Conservation (phyloP, 371 early-diverging fungal genomes). For the Capillidium heterosporum region DNA sequence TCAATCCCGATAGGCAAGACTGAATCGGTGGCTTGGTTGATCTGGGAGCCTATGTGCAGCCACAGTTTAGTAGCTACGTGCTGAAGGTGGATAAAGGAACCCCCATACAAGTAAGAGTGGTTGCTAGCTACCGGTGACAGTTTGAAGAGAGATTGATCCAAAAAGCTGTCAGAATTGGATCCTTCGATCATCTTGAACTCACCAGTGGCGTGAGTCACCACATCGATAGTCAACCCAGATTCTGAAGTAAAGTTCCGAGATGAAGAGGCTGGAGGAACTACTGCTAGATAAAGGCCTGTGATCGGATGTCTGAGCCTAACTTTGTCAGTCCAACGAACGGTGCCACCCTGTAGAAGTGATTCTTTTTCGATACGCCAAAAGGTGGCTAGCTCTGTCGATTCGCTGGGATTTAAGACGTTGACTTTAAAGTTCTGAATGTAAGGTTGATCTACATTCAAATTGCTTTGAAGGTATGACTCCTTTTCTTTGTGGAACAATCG, state of each 20-base stretch:
- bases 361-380: conserved; percentile 31
- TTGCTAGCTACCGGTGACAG: conserved; percentile 14
- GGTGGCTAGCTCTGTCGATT: conserved; percentile 23
- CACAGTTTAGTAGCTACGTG: conserved; percentile 27
- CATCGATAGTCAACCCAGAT: conserved; percentile 19
- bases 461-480: conserved; percentile 23
- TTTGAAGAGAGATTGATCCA: conserved; percentile 20
- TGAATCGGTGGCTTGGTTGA: conserved; percentile 1
- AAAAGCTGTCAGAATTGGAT: background rate
- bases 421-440: conserved; percentile 19
- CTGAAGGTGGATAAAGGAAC: conserved; percentile 21
- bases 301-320: conserved; percentile 24
- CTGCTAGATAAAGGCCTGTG: conserved; percentile 21
- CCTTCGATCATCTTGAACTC: conserved; percentile 8
- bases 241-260: no score
- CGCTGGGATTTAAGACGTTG: conserved; percentile 33
- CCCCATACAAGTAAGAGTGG: conserved; percentile 12
- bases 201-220: conserved; percentile 16
- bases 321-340: conserved; percentile 19
- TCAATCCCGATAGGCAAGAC: no score
- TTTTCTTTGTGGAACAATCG: conserved; percentile 34
- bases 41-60: conserved; percentile 17
- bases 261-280: no score
- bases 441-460: background rate
- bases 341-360: conserved; percentile 15